Evolutionary conservation across 1,284 basidiomycete species (phyloP).

Genomic region (Ustilago sp.): DNA sequence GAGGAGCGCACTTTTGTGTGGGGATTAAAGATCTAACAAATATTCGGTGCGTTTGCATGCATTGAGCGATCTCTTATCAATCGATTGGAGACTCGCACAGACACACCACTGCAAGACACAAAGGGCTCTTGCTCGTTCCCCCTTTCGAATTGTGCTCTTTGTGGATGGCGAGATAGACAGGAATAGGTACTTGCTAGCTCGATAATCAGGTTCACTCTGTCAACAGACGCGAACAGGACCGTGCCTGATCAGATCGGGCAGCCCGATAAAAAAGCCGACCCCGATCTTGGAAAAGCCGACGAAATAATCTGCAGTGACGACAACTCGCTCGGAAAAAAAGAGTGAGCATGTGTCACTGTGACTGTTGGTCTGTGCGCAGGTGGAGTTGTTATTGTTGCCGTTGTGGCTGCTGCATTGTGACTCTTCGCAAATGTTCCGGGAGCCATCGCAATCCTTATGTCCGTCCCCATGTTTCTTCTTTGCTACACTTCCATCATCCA

Average conservation of each 20-base stretch:
- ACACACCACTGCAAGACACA: no score
- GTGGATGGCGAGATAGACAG: neutral
- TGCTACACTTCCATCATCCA: slow-evolving; percentile 4
- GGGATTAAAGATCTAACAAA: no score
- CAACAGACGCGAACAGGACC: no score
- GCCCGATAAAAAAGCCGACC: slow-evolving; percentile 1
- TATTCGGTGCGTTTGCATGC: neutral
- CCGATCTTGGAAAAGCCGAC: slow-evolving; percentile 1
- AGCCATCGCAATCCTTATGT: neutral
- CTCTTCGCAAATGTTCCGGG: slow-evolving; percentile 15
- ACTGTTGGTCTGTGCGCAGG: neutral
- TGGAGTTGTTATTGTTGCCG: slow-evolving; percentile 1
- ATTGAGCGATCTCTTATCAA: slow-evolving; percentile 14
- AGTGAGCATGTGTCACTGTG: slow-evolving; percentile 1
- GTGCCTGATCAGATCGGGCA: neutral
- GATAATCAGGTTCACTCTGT: no score
- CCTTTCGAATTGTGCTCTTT: neutral
- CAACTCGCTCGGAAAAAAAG: slow-evolving; percentile 8
- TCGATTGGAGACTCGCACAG: slow-evolving; percentile 5
- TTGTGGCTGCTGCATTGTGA: slow-evolving; percentile 5
- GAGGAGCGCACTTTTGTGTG: slow-evolving; percentile 1
- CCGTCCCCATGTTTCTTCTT: slow-evolving; percentile 2
- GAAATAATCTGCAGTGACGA: neutral
- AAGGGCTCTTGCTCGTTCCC: no score
- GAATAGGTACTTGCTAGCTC: no score